Base-by-base conservation (phyloP, 176 grass and related monocot species). In the Otatea glauca region DNA sequence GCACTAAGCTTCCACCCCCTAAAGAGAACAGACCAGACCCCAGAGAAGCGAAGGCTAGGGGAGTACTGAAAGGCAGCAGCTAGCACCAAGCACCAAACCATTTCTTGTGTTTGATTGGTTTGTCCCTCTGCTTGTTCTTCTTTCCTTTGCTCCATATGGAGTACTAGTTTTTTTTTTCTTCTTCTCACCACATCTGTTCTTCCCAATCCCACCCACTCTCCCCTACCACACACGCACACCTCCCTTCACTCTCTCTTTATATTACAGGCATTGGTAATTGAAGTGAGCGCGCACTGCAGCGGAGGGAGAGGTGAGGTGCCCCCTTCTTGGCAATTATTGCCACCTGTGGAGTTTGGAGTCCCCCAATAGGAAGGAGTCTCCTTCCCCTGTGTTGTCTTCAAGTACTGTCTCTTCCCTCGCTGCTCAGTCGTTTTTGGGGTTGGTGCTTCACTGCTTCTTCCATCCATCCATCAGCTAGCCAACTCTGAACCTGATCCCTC, bases 331-430 rank as follows among this genome's bases (percentile, higher is more conserved):
- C 86, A 87, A 91, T 91, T 81, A 89, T 83, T 94, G 84, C 82
- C 80, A 75, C 78, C 83, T 87, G 87, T 81, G 84, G 70, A 87
- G 89, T 94, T 89, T 81, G 76, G 74, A 88, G 89, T 87, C 86
- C 89, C 68, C 76, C 84, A 75, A 86, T 87, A 89, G 78, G 86
- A 87, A 89, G 78, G 86, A 87, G 89, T 89, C 89, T 64, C 65
- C 89, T 91, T 17, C 81, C 43, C 66, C 79, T 80, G 87, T 86
- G 72, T 78, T 81, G 86, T 85, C 87, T 87, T 73, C 87, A 83
- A 92, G 73, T 65, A 80, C 87, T 88, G 67, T 50, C 56, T 72
- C 68, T 35, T 29, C 77, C 25, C 55, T 5, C 42, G 48, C 79
- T 60, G 34, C 50, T 20, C 21, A 15, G 35, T 35, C 66, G 73